Evolutionary conservation across 2,329 filamentous ascomycete species (phyloP).

Genomic region (Parafenestella ontariensis): DNA sequence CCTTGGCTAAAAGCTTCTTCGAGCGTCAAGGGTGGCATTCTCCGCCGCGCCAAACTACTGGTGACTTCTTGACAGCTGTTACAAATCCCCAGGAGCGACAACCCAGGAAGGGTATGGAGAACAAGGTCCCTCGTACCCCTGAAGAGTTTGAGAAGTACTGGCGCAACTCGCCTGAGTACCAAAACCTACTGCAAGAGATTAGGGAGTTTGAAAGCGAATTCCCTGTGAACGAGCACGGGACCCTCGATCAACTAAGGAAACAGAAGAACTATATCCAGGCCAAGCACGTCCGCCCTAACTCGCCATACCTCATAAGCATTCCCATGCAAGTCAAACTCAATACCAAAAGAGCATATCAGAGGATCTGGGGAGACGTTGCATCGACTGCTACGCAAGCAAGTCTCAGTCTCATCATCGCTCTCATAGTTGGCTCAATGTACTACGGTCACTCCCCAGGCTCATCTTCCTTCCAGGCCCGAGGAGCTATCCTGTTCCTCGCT

Average conservation of each 20-base stretch:
- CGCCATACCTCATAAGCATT: conserved; percentile 65
- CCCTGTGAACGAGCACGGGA: conserved; percentile 51
- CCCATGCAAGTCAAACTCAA: conserved; percentile 52
- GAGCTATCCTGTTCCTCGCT: conserved; percentile 66
- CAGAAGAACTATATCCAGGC: conserved; percentile 61
- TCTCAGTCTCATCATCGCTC: conserved; percentile 62
- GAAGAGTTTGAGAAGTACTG: conserved; percentile 60
- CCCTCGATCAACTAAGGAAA: conserved; percentile 44
- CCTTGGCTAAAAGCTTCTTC: conserved; percentile 69
- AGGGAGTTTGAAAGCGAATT: conserved; percentile 57
- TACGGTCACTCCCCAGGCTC: conserved; percentile 61
- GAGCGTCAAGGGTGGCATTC: conserved; percentile 73
- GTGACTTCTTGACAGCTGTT: conserved; percentile 78
- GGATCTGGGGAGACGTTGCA: conserved; percentile 43
- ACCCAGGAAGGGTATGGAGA: conserved; percentile 51
- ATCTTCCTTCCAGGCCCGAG: conserved; percentile 61
- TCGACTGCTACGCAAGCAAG: conserved; percentile 46
- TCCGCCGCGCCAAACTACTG: conserved; percentile 71
- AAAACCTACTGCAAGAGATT: conserved; percentile 57
- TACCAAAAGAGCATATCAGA: conserved; percentile 41
- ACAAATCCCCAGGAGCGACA: conserved; percentile 59
- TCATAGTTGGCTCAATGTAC: conserved; percentile 69
- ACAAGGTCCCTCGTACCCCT: conserved; percentile 55
- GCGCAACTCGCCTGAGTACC: conserved; percentile 59
- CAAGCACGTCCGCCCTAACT: conserved; percentile 61